A percentile compares a stretch with the other conserved stretches of the same genome.
Conservation (phyloP, 805 yeast species). For the Sporopachydermia lactativora region DNA sequence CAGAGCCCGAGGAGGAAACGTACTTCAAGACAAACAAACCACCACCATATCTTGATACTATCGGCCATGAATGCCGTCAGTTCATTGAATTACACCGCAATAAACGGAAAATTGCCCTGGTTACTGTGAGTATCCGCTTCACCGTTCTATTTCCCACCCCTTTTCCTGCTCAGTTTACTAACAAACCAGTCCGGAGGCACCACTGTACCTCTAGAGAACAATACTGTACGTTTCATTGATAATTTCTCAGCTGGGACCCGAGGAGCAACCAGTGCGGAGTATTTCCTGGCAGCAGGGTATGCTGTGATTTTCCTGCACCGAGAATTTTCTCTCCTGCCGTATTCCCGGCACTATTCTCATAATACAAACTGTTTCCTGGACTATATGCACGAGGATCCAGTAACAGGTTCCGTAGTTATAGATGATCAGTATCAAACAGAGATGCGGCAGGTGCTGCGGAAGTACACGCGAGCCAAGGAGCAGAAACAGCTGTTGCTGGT, state of each 20-base stretch:
- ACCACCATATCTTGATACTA: conserved; percentile 64
- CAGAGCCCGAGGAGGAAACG: conserved; percentile 50
- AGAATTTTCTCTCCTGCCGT: conserved; percentile 84
- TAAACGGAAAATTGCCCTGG: conserved; percentile 49
- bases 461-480: conserved; percentile 32
- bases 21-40: conserved; percentile 57
- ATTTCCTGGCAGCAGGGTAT: conserved; percentile 71
- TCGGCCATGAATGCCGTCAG: conserved; percentile 39
- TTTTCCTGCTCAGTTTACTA: conserved; percentile 1
- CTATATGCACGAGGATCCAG: conserved; percentile 44
- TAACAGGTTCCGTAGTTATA: conserved; percentile 43
- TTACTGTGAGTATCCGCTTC: conserved; percentile 31
- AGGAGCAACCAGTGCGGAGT: conserved; percentile 93
- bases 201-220: conserved; percentile 92
- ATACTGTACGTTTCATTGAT: conserved; percentile 93
- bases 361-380: conserved; percentile 78
- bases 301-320: conserved; percentile 89
- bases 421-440: conserved; percentile 42
- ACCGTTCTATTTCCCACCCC: not conserved
- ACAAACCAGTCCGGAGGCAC: conserved; percentile 68
- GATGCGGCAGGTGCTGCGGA: conserved; percentile 45
- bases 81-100: conserved; percentile 45
- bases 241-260: conserved; percentile 96
- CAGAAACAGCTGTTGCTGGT: conserved; percentile 45
- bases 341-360: conserved; percentile 79